A percentile compares a stretch with the other conserved stretches of the same genome.
Evolutionary conservation across 805 yeast genomes (phyloP).

Genomic region (Saccharomyces mikatae): DNA sequence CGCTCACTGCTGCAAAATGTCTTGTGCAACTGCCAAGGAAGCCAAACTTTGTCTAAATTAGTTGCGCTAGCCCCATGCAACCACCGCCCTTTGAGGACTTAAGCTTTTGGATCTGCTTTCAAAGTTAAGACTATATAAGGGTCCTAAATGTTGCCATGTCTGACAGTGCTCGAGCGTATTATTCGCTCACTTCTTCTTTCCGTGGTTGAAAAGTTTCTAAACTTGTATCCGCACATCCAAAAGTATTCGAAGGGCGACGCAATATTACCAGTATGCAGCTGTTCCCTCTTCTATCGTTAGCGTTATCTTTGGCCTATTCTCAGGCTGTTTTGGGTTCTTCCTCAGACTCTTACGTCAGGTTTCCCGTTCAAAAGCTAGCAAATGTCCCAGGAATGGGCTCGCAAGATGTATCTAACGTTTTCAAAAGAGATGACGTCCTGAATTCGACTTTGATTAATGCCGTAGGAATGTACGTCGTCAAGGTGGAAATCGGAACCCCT

Average conservation of each 20-base stretch:
- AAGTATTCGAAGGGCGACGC: not conserved
- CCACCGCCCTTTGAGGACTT: not conserved
- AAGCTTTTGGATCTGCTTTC: not conserved
- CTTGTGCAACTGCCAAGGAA: not conserved
- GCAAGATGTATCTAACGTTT: not conserved
- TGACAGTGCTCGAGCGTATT: not conserved
- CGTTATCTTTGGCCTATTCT: not conserved
- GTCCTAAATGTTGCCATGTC: not conserved
- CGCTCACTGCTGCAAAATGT: not conserved
- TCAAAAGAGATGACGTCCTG: not conserved
- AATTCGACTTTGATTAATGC: not conserved
- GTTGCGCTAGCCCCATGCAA: not conserved
- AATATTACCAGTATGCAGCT: not conserved
- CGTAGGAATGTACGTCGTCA: conserved; percentile 12
- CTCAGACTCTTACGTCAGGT: not conserved
- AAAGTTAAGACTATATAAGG: not conserved
- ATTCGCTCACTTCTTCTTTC: not conserved
- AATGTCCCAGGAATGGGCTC: not conserved
- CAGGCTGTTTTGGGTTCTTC: not conserved
- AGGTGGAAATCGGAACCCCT: conserved; percentile 36
- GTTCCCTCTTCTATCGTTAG: not conserved
- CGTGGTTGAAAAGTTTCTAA: not conserved
- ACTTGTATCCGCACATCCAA: not conserved
- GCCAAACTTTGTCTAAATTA: not conserved
- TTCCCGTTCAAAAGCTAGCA: not conserved